Conservation (phyloP, 352 stramenopile species). For the Globisporangium camurandrum region DNA sequence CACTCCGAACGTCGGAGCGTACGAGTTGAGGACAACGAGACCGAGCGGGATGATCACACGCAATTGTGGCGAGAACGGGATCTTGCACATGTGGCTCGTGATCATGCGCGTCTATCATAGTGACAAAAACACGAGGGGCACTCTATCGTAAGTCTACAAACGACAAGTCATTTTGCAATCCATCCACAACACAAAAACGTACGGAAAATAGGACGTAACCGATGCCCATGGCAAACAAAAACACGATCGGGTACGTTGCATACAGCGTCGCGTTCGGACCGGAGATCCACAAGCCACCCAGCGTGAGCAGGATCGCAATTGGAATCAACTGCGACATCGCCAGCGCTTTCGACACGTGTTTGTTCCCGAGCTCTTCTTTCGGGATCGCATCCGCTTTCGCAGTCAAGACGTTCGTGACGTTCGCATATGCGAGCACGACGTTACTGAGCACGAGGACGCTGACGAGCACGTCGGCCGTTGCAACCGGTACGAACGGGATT, state of each 20-base stretch:
- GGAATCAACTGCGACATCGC: constrained; percentile 73
- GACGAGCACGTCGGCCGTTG: constrained; percentile 51
- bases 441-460: constrained; percentile 59
- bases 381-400: constrained; percentile 47
- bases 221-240: constrained; percentile 75
- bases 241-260: constrained; percentile 58
- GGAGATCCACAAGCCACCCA: constrained; percentile 68
- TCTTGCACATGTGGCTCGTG: constrained; percentile 87
- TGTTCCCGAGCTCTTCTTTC: constrained; percentile 67
- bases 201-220: constrained; percentile 84
- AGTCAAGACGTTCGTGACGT: constrained; percentile 65
- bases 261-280: constrained; percentile 63
- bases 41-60: constrained; percentile 75
- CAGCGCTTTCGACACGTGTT: constrained; percentile 75
- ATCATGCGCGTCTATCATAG: constrained; percentile 76
- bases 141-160: not conserved
- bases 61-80: constrained; percentile 74
- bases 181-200: constrained; percentile 7
- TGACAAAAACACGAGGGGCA: constrained; percentile 1
- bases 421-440: constrained; percentile 63
- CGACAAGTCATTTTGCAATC: too few relatives aligned
- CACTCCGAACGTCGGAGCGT: constrained; percentile 40
- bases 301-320: constrained; percentile 41
- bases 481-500: constrained; percentile 30
- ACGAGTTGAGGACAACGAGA: constrained; percentile 69